Base-by-base conservation (phyloP, 805 yeast species). In the Metschnikowia colocasiae region DNA sequence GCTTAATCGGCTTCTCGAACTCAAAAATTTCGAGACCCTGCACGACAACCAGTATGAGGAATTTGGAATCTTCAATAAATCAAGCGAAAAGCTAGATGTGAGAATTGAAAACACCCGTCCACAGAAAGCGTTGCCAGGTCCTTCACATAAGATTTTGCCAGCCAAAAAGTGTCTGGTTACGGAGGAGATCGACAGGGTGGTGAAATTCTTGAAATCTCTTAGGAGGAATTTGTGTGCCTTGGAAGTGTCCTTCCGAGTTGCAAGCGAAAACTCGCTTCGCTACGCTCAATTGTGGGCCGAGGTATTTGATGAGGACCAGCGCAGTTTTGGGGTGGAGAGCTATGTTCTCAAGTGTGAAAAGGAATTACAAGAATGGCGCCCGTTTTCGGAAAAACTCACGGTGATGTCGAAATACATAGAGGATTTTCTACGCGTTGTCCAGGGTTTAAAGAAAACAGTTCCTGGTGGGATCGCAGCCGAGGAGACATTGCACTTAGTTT, bases 1-100 rank as follows among this genome's bases (percentile, higher is more conserved):
- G 22, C 32, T 47, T 9, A 47, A 50, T 29, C 46, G 50, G 16
- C 40, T 50, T 26, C 31, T 50, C 26, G 50, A 47, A 30, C 40
- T 47, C 39, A 37, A 42, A 18, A 43, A 47, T 22, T 40, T 41
- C 22, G 46, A 47, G 31, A 19, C 31, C 13, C 42, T 45, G 15
- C 40, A 37, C 20, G 12, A 26, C 22, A 38, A 43, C 15, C 7
- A 15, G 15, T 46, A 47, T 25, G 48, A 41, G 3, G 53, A 50
- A 9, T 50, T 44, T 38, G 27, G 30, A 10, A 27, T 40, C 4
- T 22, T 15, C n/a, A 31, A 20, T 6, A 31, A 16, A 8, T 40
- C 36, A 23, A 32, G 18, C 12, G 44, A 31, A 10, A 31, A 23
- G 35, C 30, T 31, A 12, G 44, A 40, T 31, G 20, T 40, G 22